These are phyloP conservation scores for Pseudozyma flocculosa DNA, from an alignment of 1,284 basidiomycete genomes.

Conservation along the genomic window DNA sequence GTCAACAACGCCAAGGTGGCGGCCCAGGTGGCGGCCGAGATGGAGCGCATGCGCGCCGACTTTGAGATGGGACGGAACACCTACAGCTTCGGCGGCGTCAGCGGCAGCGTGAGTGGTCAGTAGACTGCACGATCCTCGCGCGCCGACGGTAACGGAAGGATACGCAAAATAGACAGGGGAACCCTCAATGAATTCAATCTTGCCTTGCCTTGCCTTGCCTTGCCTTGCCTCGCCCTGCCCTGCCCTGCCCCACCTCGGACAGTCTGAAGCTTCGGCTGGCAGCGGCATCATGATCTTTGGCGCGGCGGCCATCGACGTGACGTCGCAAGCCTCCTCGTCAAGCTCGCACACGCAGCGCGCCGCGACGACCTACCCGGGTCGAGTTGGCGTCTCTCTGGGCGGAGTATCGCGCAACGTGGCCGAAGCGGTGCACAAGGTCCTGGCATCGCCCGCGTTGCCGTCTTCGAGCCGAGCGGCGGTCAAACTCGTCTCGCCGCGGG, in stretches of 20 bases:
- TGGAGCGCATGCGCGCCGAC: conserved; percentile 64
- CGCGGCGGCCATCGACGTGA: conserved; percentile 52
- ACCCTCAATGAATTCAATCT: too few relatives aligned
- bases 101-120: conserved; percentile 18
- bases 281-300: conserved; percentile 42
- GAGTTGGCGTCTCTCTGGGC: conserved; percentile 72
- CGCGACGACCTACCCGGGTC: conserved; percentile 75
- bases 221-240: too few relatives aligned
- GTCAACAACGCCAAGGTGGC: conserved; percentile 89
- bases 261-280: not conserved
- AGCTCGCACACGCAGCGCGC: conserved; percentile 5
- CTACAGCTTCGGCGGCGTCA: conserved; percentile 18
- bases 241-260: not conserved
- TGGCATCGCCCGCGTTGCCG: conserved; percentile 52
- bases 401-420: conserved; percentile 94
- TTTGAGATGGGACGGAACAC: conserved; percentile 9
- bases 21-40: conserved; percentile 76
- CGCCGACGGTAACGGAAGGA: too few relatives aligned
- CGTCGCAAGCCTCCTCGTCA: conserved; percentile 24
- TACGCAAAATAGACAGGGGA: too few relatives aligned
- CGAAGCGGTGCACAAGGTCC: conserved; percentile 74
- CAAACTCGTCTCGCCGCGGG: conserved; percentile 60
- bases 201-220: too few relatives aligned
- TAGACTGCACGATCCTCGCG: too few relatives aligned
- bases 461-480: conserved; percentile 25